Base-by-base conservation (phyloP, 345 rosid species). In the Ailanthus altissimus region DNA sequence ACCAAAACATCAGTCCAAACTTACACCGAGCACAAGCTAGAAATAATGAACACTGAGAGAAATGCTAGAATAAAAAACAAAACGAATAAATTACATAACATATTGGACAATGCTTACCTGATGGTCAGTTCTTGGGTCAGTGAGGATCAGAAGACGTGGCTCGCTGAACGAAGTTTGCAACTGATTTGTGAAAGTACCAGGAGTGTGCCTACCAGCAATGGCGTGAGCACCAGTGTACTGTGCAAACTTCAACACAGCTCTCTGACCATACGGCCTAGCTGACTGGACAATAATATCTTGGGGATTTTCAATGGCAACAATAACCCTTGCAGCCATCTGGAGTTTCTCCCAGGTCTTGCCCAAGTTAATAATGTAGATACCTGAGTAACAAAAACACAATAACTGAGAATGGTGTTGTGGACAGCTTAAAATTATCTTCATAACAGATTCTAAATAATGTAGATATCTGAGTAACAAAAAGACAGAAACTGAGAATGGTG, bases 121-220 rank as follows among this genome's bases (percentile, higher is more conserved):
- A 75, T 95, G 99, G 72, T 95, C 99, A 21, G 99, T 95, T 73
- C 99, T 86, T 2, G 99, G 99, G 49, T 95, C 99, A 0, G 99
- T 95, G n/a, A 93, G 94, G 86, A 95, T 93, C 45, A 93, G 73
- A 2, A 93, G 92, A 68, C 96, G 93, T 0, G 99, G 97, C 80
- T 92, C 98, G 21, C 89, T 91, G 88, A 95, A 95, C 0, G 98
- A 91, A 0, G 99, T 93, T 71, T 95, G 99, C 65, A 93, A 83
- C 78, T 95, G 98, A 80, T 93, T 95, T 62, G 99, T 95, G 75
- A 95, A 95, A 25, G 99, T 95, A 88, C 98, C 99, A 16, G 99
- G 99, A 57, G 99, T 95, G 82, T 95, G 98, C 85, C 98, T 91
- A 51, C 98, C 98, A 70, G 98, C 98, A 84, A 94, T 93, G 1